phyloP scores from a whole-genome alignment of 73 alveolate genomes.

The Paramecium tetraurelia region DNA sequence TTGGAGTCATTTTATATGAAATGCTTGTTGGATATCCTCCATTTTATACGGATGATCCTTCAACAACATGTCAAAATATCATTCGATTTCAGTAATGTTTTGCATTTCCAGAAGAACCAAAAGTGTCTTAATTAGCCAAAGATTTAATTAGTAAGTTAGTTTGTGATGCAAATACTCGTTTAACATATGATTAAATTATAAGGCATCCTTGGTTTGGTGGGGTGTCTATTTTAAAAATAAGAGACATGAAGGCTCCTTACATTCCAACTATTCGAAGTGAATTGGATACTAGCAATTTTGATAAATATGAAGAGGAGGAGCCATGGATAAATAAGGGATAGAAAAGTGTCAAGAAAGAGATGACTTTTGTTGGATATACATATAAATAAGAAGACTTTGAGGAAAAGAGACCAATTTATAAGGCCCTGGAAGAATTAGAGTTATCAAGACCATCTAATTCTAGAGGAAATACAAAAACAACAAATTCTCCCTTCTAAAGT shows the following conservation, averaged over 20 bases:
- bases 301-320: conserved; percentile 79
- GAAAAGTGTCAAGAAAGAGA: conserved; percentile 40
- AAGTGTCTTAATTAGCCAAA: conserved; percentile 76
- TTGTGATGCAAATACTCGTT: conserved; percentile 78
- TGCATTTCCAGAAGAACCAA: conserved; percentile 90
- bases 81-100: conserved; percentile 80
- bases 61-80: conserved; percentile 84
- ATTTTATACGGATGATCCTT: conserved; percentile 87
- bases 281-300: conserved; percentile 77
- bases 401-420: conserved; percentile 59
- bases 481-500: background rate
- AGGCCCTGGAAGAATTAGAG: conserved; percentile 56
- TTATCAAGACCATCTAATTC: conserved; percentile 1
- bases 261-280: conserved; percentile 74
- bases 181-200: conserved; percentile 80
- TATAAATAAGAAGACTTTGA: conserved; percentile 75
- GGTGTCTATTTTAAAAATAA: conserved; percentile 72
- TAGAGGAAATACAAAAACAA: conserved; percentile 37
- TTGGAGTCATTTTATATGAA: conserved; percentile 94
- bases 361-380: conserved; percentile 75
- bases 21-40: conserved; percentile 98
- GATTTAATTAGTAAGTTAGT: conserved; percentile 84
- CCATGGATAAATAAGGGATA: conserved; percentile 72
- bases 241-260: conserved; percentile 74
- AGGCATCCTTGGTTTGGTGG: conserved; percentile 84